Conservation (phyloP, 2,329 filamentous ascomycete genomes). For the Stachybotrys chartarum region DNA sequence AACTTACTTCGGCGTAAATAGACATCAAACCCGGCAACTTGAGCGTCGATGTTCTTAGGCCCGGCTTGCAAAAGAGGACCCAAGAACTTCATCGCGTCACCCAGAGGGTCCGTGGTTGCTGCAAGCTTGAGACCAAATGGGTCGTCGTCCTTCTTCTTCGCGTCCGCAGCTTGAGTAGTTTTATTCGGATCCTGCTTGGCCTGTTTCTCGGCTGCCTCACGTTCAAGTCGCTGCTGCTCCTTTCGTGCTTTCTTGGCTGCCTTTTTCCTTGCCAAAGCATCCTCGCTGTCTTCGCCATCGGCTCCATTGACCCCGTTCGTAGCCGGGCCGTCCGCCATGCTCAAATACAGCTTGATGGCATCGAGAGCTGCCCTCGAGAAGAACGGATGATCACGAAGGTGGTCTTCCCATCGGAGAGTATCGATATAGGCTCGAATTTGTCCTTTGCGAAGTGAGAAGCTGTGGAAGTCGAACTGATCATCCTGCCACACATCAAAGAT, state of each 20-base stretch:
- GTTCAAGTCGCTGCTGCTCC: conserved; percentile 57
- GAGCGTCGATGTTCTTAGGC: conserved; percentile 72
- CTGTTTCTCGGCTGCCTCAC: conserved; percentile 70
- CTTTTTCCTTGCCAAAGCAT: conserved; percentile 71
- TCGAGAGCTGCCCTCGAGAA: conserved; percentile 77
- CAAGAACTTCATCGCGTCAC: conserved; percentile 83
- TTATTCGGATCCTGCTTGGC: conserved; percentile 82
- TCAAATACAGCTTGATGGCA: conserved; percentile 73
- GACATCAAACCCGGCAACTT: conserved; percentile 84
- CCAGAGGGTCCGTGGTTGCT: conserved; percentile 73
- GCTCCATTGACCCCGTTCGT: conserved; percentile 55
- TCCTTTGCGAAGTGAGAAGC: conserved; percentile 92
- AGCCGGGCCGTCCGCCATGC: conserved; percentile 68
- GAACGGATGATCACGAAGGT: conserved; percentile 85
- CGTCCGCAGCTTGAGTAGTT: conserved; percentile 54
- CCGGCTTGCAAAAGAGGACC: conserved; percentile 74
- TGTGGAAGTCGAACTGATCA: conserved; percentile 98
- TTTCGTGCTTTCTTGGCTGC: conserved; percentile 85
- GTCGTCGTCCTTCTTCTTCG: conserved; percentile 86
- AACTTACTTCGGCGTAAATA: conserved; percentile 72
- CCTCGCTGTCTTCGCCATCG: conserved; percentile 42
- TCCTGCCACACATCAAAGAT: conserved; percentile 98
- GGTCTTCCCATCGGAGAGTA: conserved; percentile 95
- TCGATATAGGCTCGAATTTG: conserved; percentile 92
- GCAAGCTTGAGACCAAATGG: conserved; percentile 75